Evolutionary conservation across 2,329 filamentous ascomycete genomes (phyloP).

Genomic region (Alternaria sp.): DNA sequence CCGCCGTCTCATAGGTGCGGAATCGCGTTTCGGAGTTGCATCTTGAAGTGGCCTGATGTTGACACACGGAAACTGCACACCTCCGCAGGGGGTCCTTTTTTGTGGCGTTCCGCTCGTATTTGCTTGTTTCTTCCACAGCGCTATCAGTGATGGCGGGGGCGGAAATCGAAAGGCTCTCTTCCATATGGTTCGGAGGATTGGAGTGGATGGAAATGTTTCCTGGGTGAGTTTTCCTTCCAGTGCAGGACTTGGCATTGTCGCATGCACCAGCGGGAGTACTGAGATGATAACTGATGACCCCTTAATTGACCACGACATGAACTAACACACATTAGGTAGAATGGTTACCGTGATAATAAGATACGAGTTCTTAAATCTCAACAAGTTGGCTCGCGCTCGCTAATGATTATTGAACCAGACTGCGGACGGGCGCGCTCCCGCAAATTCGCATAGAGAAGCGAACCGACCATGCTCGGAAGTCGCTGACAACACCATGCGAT

Average conservation of each 20-base stretch:
- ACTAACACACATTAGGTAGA: neutral
- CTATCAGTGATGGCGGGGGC: neutral
- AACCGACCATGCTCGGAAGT: neutral
- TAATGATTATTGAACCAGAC: neutral
- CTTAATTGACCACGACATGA: neutral
- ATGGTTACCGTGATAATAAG: neutral
- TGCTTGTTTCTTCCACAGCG: slow-evolving; percentile 29
- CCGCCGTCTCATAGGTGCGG: slow-evolving; percentile 8
- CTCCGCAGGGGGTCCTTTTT: slow-evolving; percentile 7
- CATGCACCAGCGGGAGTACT: neutral
- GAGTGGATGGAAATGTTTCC: neutral
- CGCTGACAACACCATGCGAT: neutral
- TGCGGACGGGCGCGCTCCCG: neutral
- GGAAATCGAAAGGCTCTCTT: neutral
- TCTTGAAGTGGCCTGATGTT: slow-evolving; percentile 25
- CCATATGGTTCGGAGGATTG: neutral
- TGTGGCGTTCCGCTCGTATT: slow-evolving; percentile 38
- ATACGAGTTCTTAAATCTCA: neutral
- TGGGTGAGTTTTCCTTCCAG: slow-evolving; percentile 1
- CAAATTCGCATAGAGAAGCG: neutral
- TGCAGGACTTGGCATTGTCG: slow-evolving; percentile 3
- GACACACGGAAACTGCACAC: slow-evolving; percentile 25
- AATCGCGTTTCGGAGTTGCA: slow-evolving; percentile 2
- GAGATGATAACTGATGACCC: neutral
- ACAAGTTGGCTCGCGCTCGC: neutral